A percentile compares a stretch with the other conserved stretches of the same genome.
Evolutionary conservation across 108 stramenopile species (phyloP).

Genomic region (Fragilariopsis cylindrus): DNA sequence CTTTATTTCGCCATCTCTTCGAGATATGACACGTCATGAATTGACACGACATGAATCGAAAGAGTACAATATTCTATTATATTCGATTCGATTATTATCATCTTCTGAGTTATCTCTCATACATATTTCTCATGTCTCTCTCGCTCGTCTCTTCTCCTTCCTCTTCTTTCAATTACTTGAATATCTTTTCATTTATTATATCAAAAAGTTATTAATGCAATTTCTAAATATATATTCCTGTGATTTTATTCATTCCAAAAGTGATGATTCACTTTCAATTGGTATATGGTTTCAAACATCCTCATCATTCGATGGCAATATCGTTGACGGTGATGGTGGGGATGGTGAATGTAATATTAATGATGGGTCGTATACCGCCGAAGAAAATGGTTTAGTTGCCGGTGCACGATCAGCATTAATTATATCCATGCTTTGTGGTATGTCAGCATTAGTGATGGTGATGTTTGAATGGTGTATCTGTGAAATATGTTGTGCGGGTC

Average conservation of each 20-base stretch:
- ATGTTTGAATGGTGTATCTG: slow-evolving; percentile 32
- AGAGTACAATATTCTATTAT: no score
- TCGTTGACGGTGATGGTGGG: slow-evolving; percentile 10
- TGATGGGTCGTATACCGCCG: neutral
- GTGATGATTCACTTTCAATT: neutral
- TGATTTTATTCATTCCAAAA: slow-evolving; percentile 8
- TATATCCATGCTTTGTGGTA: slow-evolving; percentile 15
- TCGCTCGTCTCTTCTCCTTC: no score
- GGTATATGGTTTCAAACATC: slow-evolving; percentile 26
- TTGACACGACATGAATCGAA: no score
- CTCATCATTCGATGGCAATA: neutral
- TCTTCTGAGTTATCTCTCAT: no score
- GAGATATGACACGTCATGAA: no score
- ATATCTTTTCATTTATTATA: neutral
- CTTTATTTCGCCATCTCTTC: no score
- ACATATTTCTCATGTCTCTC: no score
- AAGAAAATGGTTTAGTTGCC: neutral
- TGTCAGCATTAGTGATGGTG: slow-evolving; percentile 18
- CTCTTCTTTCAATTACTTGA: neutral
- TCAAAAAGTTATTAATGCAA: slow-evolving; percentile 17
- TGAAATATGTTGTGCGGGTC: slow-evolving; percentile 34
- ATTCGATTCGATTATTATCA: no score
- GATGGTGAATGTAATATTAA: slow-evolving; percentile 18
- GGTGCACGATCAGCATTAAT: slow-evolving; percentile 26
- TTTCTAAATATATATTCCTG: slow-evolving; percentile 17